A percentile compares a stretch with the other conserved stretches of the same genome.
Evolutionary conservation across 2,329 filamentous ascomycete genomes (phyloP).

Genomic region (Scolecobasidium constrictum): DNA sequence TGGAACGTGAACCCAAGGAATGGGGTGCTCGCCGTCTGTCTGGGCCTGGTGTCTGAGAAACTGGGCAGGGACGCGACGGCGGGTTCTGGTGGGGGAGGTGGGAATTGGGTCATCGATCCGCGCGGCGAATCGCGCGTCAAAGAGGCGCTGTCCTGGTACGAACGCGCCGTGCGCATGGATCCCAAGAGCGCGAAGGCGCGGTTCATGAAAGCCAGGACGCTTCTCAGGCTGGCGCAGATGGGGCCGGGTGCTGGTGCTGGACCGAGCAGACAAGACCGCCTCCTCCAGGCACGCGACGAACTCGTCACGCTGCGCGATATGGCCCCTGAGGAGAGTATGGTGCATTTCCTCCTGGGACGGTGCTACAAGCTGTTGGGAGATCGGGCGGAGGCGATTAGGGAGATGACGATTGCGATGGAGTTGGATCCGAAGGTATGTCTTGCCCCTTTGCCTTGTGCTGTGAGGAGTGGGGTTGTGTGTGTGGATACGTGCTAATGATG

Average conservation of each 20-base stretch:
- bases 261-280: constrained; percentile 22
- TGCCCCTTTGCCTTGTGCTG: too few relatives aligned
- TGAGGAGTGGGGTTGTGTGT: too few relatives aligned
- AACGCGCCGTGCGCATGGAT: constrained; percentile 69
- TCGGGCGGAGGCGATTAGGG: constrained; percentile 68
- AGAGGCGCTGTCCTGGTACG: constrained; percentile 71
- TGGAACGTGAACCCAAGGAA: constrained; percentile 89
- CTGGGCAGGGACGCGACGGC: neutral
- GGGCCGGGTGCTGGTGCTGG: neutral
- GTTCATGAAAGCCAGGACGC: constrained; percentile 83
- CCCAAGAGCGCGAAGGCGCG: constrained; percentile 72
- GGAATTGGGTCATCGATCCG: neutral
- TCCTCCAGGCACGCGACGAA: constrained; percentile 67
- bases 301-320: constrained; percentile 81
- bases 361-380: constrained; percentile 50
- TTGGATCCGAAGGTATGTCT: constrained; percentile 78
- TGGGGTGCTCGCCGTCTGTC: constrained; percentile 81
- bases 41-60: constrained; percentile 58
- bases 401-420: constrained; percentile 91
- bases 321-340: constrained; percentile 87
- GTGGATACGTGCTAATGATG: too few relatives aligned
- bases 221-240: constrained; percentile 59
- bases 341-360: constrained; percentile 88
- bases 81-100: neutral
- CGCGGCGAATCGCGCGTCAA: constrained; percentile 16